Evolutionary conservation across 129 eudicot species (phyloP).

Genomic region (Saussurea involucrata): DNA sequence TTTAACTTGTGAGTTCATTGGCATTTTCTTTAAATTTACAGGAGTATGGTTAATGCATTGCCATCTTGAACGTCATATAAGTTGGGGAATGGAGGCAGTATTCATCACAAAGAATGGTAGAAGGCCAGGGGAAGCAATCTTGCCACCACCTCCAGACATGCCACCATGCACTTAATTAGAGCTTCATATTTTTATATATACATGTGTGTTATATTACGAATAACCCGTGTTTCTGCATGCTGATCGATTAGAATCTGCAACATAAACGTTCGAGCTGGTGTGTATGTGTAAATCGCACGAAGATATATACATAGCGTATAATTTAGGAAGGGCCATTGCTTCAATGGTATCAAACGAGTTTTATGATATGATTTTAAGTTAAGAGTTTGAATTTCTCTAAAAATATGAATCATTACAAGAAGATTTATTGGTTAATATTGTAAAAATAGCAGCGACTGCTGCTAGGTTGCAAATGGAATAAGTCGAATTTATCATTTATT

Average conservation of each 20-base stretch:
- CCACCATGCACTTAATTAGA: constrained; percentile 36
- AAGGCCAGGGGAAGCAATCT: constrained; percentile 2
- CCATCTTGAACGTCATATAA: constrained; percentile 42
- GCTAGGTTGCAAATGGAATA: not conserved
- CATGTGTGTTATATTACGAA: not conserved
- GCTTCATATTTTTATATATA: no score
- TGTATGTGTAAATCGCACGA: not conserved
- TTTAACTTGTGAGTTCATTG: not conserved
- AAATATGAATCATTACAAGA: not conserved
- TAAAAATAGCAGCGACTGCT: not conserved
- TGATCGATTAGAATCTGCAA: not conserved
- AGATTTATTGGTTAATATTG: not conserved
- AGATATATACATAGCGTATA: no score
- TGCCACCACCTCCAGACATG: constrained; percentile 56
- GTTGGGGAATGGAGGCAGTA: constrained; percentile 58
- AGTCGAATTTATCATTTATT: not conserved
- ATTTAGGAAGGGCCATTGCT: not conserved
- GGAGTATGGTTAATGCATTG: constrained; percentile 65
- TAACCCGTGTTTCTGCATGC: not conserved
- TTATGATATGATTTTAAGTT: not conserved
- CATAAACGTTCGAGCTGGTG: not conserved
- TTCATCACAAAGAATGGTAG: constrained; percentile 49
- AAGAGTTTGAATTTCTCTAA: not conserved
- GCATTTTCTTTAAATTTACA: not conserved
- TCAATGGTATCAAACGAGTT: not conserved